Base-by-base conservation (phyloP, 2,329 filamentous ascomycete species). In the Plenodomus lindquistii region DNA sequence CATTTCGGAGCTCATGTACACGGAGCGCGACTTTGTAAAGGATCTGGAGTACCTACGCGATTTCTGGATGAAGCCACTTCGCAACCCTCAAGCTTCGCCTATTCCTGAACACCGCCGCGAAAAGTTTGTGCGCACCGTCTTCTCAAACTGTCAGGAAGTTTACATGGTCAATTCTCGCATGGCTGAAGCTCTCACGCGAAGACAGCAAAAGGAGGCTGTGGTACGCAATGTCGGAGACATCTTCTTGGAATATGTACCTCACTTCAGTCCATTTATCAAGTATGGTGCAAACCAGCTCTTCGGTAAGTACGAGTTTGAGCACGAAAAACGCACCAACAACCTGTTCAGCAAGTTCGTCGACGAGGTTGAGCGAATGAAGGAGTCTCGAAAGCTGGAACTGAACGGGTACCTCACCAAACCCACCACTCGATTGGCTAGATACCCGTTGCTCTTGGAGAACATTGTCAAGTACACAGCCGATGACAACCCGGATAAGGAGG, bases 331-430 rank as follows among this genome's bases (percentile, higher is more conserved):
- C 15, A 83, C 85, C 47, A 99, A 99, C 64, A 83, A 86, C 1
- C 84, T 83, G 35, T 99, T 99, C 71, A 79, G 87, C 42, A 90
- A 88, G 65, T 97, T 97, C 62, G 94, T 97, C 20, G 94, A 99
- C 58, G 92, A 97, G 71, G 96, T 95, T 5, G 94, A 99, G 73
- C 83, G 94, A 49, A 84, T 96, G 61, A 97, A 97, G 72, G 94
- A 99, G 72, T 97, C 93, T 5, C 85, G 94, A 56, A 99, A 99
- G 75, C 80, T 99, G 39, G 94, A 99, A 73, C 79, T 99, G 50
- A 99, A 99, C 71, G 94, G 94, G 60, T 99, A 99, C 68, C 79
- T 99, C 43, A 99, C 94, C 8, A 99, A 99, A 73, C 94, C 94
- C 1, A 99, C 94, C 1, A 99, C 94, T 16, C 85, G 94, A 77